These are phyloP conservation scores for Talaromyces sp. DNA, from an alignment of 2,329 filamentous ascomycete species.

Conservation along the genomic window DNA sequence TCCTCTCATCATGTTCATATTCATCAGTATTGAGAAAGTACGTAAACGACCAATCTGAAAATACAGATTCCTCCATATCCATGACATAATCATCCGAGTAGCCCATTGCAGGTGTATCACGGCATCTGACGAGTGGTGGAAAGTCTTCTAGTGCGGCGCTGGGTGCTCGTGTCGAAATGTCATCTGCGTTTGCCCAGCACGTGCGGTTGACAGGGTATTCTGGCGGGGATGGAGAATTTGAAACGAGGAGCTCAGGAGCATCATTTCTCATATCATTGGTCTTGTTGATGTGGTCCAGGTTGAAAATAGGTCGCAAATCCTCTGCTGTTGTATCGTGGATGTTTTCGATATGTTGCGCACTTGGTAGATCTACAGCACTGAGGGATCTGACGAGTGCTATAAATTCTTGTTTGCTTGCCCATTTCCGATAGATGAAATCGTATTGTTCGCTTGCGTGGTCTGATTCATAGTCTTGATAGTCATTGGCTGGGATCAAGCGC, in stretches of 20 bases:
- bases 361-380: not conserved
- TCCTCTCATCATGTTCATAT: not conserved
- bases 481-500: not conserved
- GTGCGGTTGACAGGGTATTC: not conserved
- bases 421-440: not conserved
- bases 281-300: not conserved
- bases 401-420: not conserved
- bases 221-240: constrained; percentile 4
- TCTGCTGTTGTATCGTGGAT: not conserved
- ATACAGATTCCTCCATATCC: not conserved
- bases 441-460: not conserved
- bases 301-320: not conserved
- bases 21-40: not conserved
- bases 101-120: constrained; percentile 12
- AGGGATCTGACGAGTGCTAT: not conserved
- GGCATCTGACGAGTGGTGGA: constrained; percentile 14
- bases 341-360: constrained; percentile 13
- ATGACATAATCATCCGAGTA: not conserved
- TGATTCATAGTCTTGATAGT: not conserved
- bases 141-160: constrained; percentile 9
- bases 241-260: constrained; percentile 1
- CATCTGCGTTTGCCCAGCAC: constrained; percentile 14
- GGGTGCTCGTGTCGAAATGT: constrained; percentile 11
- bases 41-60: not conserved
- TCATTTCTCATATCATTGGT: not conserved